Evolutionary conservation across 2,329 filamentous ascomycete species (phyloP).

Genomic region (Sordariomycetes sp.): DNA sequence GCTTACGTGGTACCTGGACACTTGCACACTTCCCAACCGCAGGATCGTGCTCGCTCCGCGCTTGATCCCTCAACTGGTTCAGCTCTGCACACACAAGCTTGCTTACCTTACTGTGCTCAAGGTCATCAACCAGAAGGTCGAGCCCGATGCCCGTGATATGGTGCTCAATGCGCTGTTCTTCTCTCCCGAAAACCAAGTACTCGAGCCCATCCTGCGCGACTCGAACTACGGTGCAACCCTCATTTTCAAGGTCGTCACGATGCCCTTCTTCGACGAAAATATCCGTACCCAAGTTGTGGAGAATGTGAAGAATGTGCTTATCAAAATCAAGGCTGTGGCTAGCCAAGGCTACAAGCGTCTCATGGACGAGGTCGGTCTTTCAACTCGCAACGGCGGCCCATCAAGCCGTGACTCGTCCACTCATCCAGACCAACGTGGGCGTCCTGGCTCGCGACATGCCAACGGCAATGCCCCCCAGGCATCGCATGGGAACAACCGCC

Average conservation of each 20-base stretch:
- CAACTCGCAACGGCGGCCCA: conserved; percentile 48
- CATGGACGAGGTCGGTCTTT: conserved; percentile 96
- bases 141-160: conserved; percentile 82
- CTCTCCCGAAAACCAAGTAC: conserved; percentile 71
- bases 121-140: conserved; percentile 95
- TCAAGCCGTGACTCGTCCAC: conserved; percentile 24
- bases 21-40: conserved; percentile 88
- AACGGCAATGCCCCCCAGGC: conserved; percentile 33
- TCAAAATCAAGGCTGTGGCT: conserved; percentile 86
- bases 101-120: conserved; percentile 95
- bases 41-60: conserved; percentile 87
- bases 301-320: conserved; percentile 80
- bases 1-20: conserved; percentile 96
- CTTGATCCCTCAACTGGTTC: conserved; percentile 84
- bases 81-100: conserved; percentile 97
- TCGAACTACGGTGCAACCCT: conserved; percentile 87
- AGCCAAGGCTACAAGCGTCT: conserved; percentile 95
- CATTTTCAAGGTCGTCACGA: conserved; percentile 98
- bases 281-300: conserved; percentile 84
- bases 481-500: too few relatives aligned
- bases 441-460: conserved; percentile 47
- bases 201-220: conserved; percentile 87
- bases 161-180: conserved; percentile 91
- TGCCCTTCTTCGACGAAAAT: conserved; percentile 90
- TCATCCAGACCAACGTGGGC: conserved; percentile 39